phyloP scores from a whole-genome alignment of 495 filamentous ascomycete species.

The Geoglossum glabrum region DNA sequence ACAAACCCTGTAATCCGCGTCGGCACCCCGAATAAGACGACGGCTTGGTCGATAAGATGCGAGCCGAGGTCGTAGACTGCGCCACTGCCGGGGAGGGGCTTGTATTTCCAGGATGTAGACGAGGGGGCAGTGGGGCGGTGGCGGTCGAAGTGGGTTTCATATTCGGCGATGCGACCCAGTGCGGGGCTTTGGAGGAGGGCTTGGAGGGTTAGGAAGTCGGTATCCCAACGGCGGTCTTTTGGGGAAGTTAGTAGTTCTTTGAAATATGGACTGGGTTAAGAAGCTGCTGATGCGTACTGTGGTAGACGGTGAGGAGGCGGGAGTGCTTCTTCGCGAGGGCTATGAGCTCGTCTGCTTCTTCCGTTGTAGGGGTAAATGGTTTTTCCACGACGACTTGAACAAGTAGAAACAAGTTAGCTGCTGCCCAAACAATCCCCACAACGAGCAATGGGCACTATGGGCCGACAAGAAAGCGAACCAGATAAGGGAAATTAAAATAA shows the following conservation, averaged over 20 bases:
- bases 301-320: conserved; percentile 57
- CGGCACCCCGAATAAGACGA: conserved; percentile 61
- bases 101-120: conserved; percentile 47
- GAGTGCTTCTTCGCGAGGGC: conserved; percentile 38
- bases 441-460: too few species aligned
- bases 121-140: conserved; percentile 33
- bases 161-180: conserved; percentile 55
- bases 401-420: too few species aligned
- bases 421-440: too few species aligned
- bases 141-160: conserved; percentile 72
- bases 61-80: conserved; percentile 68
- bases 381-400: conserved; percentile 58
- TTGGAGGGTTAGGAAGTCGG: conserved; percentile 62
- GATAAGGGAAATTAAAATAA: too few species aligned
- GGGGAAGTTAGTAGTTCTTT: background rate
- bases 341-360: conserved; percentile 52
- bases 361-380: conserved; percentile 55
- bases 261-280: too few species aligned
- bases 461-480: too few species aligned
- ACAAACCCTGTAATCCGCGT: conserved; percentile 46
- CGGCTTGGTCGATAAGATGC: conserved; percentile 67
- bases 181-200: conserved; percentile 33
- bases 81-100: conserved; percentile 46
- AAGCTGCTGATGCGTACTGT: conserved; percentile 35
- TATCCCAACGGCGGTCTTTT: conserved; percentile 68